Percentiles rank a stretch among this genome's conserved stretches.
Conservation (phyloP, 2,329 filamentous ascomycete species). For the Arthrobotrys conoides region DNA sequence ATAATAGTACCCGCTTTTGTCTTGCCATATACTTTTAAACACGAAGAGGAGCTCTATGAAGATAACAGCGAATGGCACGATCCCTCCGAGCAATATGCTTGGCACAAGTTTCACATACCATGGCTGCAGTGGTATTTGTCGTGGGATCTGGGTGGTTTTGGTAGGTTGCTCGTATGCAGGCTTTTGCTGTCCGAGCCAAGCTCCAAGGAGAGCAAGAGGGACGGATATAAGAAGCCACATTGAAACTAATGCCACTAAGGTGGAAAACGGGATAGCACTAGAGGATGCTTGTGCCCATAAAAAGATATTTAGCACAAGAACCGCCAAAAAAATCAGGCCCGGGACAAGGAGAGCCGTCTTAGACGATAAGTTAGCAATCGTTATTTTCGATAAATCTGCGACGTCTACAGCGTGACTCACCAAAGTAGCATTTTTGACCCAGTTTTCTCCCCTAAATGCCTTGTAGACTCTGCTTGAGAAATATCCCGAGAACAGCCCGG, state of each 20-base stretch:
- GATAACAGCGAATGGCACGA: constrained; percentile 87
- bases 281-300: constrained; percentile 92
- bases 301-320: constrained; percentile 88
- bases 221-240: constrained; percentile 90
- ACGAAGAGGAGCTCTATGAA: constrained; percentile 90
- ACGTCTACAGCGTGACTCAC: constrained; percentile 66
- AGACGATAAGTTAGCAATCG: neutral
- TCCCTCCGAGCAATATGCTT: constrained; percentile 78
- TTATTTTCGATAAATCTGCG: neutral
- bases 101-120: constrained; percentile 80
- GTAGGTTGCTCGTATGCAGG: constrained; percentile 85
- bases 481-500: constrained; percentile 87
- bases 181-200: constrained; percentile 80
- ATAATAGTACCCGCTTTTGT: constrained; percentile 93
- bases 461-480: constrained; percentile 87
- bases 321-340: constrained; percentile 79
- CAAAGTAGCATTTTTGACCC: constrained; percentile 81
- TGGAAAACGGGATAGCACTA: constrained; percentile 87
- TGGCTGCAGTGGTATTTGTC: constrained; percentile 80
- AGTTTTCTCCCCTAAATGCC: constrained; percentile 82
- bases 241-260: constrained; percentile 78
- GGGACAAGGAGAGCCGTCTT: constrained; percentile 83
- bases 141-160: constrained; percentile 78
- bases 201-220: constrained; percentile 84
- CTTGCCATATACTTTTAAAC: constrained; percentile 89